Evolutionary conservation across 345 rosid genomes (phyloP), one percentile per base, ranked within the genome.

Genomic region (Lagerstroemia speciosa): DNA sequence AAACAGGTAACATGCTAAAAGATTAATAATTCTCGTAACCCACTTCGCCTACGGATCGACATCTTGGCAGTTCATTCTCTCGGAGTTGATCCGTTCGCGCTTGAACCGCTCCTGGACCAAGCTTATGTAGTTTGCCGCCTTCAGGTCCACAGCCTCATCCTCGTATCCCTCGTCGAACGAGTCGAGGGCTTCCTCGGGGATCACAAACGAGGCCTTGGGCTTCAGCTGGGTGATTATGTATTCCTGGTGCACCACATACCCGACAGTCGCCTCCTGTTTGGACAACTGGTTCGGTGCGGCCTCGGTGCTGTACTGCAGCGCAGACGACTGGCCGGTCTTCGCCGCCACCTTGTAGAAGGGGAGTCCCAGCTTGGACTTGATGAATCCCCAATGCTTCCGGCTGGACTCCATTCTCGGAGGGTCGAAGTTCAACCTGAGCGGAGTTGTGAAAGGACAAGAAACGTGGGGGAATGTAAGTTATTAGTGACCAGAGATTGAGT

Each of bases 21-120:
- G 55, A 48, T 48, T 5, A 19, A 5, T 19, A 19, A 19, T 19
- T 22, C 24, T 8, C n/a, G n/a, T n/a, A 48, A 2, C 20, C n/a
- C 55, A n/a, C 29, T 53, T n/a, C 32, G 27, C 7, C 33, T 20
- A 26, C 67, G 53, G 31, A 45, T 43, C 48, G 53, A 37, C 1
- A 29, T 68, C 72, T 45, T 76, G 78, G 37, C 31, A 45, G 43
- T 50, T 69, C 24, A 60, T 48, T 62, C 70, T 31, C 58, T 81
- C 84, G 0, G 79, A 79, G 72, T 73, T 68, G 75, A 22, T 5
- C 52, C 75, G 62, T 71, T 87, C 87, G 55, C 75, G 85, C 78
- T 80, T 85, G 81, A 85, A 85, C 62, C 92, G 84, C 46, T 83
- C 86, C 58, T 74, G 85, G 70, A 83, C 89, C 2, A 83, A 74